phyloP scores from a whole-genome alignment of 169 alveolate species.

The Plasmodium billcollinsi region DNA sequence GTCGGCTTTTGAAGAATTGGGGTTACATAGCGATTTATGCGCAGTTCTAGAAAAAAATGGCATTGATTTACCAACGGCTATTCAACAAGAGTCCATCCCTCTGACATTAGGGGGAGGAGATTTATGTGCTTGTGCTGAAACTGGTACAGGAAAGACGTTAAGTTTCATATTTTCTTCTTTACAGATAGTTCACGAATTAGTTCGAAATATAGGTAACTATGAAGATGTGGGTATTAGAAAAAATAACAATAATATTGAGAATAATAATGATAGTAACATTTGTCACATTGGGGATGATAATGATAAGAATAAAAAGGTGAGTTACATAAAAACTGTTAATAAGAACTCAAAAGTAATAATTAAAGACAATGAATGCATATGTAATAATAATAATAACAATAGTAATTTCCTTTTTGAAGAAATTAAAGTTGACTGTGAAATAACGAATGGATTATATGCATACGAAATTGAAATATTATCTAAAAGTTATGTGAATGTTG shows the following conservation, averaged over 20 bases:
- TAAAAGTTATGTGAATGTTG: constrained; percentile 48
- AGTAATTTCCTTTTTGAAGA: constrained; percentile 23
- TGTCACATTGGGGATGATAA: not conserved
- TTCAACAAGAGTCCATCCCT: constrained; percentile 89
- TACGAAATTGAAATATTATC: constrained; percentile 50
- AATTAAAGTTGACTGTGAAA: constrained; percentile 65
- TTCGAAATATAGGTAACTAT: constrained; percentile 59
- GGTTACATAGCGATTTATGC: constrained; percentile 49
- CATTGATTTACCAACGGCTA: constrained; percentile 85
- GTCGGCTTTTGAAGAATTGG: constrained; percentile 74
- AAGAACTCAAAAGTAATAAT: constrained; percentile 26
- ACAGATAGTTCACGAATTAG: constrained; percentile 67
- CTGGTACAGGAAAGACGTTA: constrained; percentile 74
- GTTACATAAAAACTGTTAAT: constrained; percentile 6
- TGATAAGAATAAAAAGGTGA: not conserved
- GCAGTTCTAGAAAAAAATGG: constrained; percentile 68
- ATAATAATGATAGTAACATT: constrained; percentile 1
- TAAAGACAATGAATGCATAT: constrained; percentile 36
- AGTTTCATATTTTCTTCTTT: constrained; percentile 69
- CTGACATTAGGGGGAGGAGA: constrained; percentile 80
- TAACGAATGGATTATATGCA: constrained; percentile 46
- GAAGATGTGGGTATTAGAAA: not conserved
- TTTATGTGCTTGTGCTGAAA: constrained; percentile 77
- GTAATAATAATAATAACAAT: constrained; percentile 1
- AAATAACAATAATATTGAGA: not conserved